These are phyloP conservation scores for Ulmus americana DNA, from an alignment of 331 rosid species.

Conservation along the genomic window DNA sequence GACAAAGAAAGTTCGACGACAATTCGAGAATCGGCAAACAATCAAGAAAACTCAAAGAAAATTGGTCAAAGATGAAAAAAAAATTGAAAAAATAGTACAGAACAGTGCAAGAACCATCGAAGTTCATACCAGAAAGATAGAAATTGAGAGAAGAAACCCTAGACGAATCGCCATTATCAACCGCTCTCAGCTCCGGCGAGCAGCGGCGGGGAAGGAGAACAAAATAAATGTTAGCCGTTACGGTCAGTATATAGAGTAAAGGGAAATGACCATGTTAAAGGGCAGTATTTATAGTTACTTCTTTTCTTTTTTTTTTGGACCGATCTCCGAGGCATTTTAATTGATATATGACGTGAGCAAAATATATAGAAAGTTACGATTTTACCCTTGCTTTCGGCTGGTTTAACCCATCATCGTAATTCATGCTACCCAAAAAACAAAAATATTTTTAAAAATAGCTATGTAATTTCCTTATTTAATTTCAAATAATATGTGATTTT, in stretches of 20 bases:
- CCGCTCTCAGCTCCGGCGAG: slow-evolving; percentile 8
- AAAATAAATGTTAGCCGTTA: slow-evolving; percentile 1
- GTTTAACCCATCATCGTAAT: neutral
- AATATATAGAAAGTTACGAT: neutral
- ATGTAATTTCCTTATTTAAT: too few relatives aligned
- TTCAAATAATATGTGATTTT: too few relatives aligned
- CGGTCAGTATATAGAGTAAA: neutral
- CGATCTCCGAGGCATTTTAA: neutral
- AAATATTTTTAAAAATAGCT: too few relatives aligned
- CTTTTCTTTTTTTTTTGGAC: too few relatives aligned
- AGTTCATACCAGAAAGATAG: slow-evolving; percentile 52
- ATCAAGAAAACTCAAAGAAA: neutral
- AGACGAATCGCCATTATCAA: slow-evolving; percentile 39
- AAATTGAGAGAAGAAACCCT: slow-evolving; percentile 28
- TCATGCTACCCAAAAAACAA: too few relatives aligned
- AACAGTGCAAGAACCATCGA: neutral
- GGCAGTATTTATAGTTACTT: slow-evolving; percentile 10
- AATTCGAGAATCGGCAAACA: neutral
- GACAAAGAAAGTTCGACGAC: neutral
- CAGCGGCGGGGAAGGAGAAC: neutral
- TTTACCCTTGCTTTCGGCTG: slow-evolving; percentile 39
- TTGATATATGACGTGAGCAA: neutral
- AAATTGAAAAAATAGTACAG: neutral
- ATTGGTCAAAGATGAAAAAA: neutral
- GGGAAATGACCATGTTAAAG: neutral